Conservation (phyloP, 1,284 basidiomycete species). For the Pseudozyma thailandica region DNA sequence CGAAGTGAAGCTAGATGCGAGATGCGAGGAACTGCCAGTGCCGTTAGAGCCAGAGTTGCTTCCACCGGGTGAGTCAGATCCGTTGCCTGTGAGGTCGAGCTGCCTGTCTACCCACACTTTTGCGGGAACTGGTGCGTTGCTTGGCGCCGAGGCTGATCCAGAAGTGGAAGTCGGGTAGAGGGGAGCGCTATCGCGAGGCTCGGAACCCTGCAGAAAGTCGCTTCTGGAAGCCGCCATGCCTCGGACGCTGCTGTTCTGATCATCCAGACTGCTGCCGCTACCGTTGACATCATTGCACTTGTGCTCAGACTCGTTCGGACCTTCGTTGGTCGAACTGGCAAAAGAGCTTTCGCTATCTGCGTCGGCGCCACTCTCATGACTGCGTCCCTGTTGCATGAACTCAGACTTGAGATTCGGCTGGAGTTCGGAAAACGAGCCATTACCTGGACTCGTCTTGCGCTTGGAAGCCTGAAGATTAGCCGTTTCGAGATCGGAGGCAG, state of each 20-base stretch:
- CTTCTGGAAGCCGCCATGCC: slow-evolving; percentile 34
- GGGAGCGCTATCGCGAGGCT: slow-evolving; percentile 31
- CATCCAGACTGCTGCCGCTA: neutral
- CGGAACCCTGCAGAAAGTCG: slow-evolving; percentile 40
- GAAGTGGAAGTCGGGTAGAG: slow-evolving; percentile 9
- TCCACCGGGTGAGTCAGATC: slow-evolving; percentile 35
- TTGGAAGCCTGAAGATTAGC: slow-evolving; percentile 6
- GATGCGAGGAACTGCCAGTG: slow-evolving; percentile 31
- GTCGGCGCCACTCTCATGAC: slow-evolving; percentile 45
- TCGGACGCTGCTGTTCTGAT: slow-evolving; percentile 5
- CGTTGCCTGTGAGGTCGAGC: slow-evolving; percentile 32
- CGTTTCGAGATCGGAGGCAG: neutral
- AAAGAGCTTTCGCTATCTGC: slow-evolving; percentile 48
- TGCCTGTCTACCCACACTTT: slow-evolving; percentile 43
- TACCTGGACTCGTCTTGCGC: slow-evolving; percentile 16
- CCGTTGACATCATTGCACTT: neutral
- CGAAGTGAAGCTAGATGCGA: slow-evolving; percentile 41
- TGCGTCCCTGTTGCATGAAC: slow-evolving; percentile 27
- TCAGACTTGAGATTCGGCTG: slow-evolving; percentile 11
- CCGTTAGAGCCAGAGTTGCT: slow-evolving; percentile 42
- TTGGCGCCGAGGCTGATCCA: slow-evolving; percentile 2
- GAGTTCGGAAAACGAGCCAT: neutral
- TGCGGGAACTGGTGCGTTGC: slow-evolving; percentile 13
- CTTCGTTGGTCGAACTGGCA: slow-evolving; percentile 21
- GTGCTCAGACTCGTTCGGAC: neutral